Percentiles rank a stretch among this genome's conserved stretches.
Conservation (phyloP, 2,329 filamentous ascomycete genomes). For the Spiromastix sp. region DNA sequence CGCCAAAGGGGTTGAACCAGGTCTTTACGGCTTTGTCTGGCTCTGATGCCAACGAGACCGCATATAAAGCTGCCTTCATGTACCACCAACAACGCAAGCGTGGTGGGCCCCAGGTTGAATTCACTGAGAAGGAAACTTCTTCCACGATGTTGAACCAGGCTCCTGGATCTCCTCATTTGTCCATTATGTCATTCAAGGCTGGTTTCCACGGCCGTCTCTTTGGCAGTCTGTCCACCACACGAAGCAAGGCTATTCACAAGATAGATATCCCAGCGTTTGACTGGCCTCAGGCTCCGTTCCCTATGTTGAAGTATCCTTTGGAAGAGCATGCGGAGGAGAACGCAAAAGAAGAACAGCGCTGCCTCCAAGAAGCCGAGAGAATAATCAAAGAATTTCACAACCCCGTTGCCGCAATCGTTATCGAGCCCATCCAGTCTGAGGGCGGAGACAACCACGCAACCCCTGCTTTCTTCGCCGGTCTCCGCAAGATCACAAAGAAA, state of each 20-base stretch:
- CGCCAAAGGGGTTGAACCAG: conserved; percentile 73
- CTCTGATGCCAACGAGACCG: conserved; percentile 87
- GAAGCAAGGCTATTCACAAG: conserved; percentile 91
- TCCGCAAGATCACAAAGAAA: conserved; percentile 63
- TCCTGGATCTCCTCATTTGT: conserved; percentile 68
- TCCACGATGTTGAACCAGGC: conserved; percentile 71
- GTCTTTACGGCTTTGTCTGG: conserved; percentile 86
- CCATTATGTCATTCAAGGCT: conserved; percentile 79
- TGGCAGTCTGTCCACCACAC: conserved; percentile 75
- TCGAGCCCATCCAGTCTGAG: conserved; percentile 90
- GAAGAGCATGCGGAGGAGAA: conserved; percentile 72
- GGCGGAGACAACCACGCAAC: conserved; percentile 92
- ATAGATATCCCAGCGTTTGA: conserved; percentile 90
- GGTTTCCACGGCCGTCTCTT: conserved; percentile 88
- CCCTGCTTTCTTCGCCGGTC: conserved; percentile 72
- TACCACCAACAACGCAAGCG: conserved; percentile 74
- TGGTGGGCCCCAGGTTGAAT: conserved; percentile 65
- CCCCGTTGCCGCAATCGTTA: conserved; percentile 69
- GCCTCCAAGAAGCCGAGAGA: conserved; percentile 72
- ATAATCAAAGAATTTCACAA: conserved; percentile 69
- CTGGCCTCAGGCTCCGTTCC: conserved; percentile 88
- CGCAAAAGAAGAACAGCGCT: conserved; percentile 66
- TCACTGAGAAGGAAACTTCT: conserved; percentile 64
- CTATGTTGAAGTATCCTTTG: conserved; percentile 74
- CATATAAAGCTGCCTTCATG: conserved; percentile 95